Conservation (phyloP, 345 rosid species). For the Noccaea bulbosa region DNA sequence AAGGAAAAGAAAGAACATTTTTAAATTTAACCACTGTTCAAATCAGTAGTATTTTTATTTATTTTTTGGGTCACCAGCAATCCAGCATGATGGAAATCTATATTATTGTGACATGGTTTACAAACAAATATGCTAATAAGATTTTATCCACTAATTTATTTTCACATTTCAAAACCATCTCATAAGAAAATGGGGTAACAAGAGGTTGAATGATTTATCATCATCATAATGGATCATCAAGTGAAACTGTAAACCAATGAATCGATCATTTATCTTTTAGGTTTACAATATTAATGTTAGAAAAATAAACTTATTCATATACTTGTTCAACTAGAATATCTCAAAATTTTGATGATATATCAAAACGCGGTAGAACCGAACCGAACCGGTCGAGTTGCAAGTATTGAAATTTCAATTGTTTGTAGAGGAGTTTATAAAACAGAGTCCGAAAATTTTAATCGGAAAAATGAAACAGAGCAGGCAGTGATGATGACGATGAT, state of each 20-base stretch:
- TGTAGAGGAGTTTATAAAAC: not conserved
- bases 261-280: too few relatives aligned
- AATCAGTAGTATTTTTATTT: not conserved
- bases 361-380: not conserved
- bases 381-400: not conserved
- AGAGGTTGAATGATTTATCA: not conserved
- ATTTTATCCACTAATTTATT: too few relatives aligned
- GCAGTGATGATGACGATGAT: not conserved
- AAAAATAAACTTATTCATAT: too few relatives aligned
- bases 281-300: too few relatives aligned
- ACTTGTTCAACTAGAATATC: not conserved
- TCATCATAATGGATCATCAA: not conserved
- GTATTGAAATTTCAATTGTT: not conserved
- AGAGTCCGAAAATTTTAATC: not conserved
- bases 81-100: too few relatives aligned
- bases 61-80: too few relatives aligned
- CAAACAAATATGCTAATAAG: too few relatives aligned
- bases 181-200: too few relatives aligned
- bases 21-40: not conserved
- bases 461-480: conserved; percentile 3
- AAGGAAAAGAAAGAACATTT: not conserved
- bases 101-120: too few relatives aligned
- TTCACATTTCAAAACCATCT: too few relatives aligned
- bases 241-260: too few relatives aligned
- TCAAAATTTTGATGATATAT: not conserved